Base-by-base conservation (phyloP, 2,329 filamentous ascomycete species). In the Cladosporium sp. region DNA sequence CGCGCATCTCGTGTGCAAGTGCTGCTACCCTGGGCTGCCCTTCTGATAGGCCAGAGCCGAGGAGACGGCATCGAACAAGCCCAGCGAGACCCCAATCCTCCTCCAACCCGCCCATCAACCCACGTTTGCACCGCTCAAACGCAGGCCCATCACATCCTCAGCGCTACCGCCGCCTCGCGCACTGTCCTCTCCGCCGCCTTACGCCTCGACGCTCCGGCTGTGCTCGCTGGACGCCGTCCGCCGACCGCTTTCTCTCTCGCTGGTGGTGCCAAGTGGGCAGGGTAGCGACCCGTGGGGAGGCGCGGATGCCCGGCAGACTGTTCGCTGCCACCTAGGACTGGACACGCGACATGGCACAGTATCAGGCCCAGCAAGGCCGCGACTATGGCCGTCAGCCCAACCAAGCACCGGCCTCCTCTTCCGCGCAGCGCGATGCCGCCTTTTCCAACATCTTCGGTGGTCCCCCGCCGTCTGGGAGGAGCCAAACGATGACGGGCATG, bases 401-500 rank as follows among this genome's bases (percentile, higher is more conserved):
- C 56, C 77, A 80, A 66, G 78, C 75, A 54, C 74, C 76, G 65
- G 68, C 77, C 48, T 73, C 78, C 47, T 73, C 78, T 36, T 73
- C 76, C 54, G 71, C 71, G 64, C 88, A 93, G 72, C 86, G 93
- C 73, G 91, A 99, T 81, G 89, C 89, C 60, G 93, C 92, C 58
- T 99, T 95, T 71, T 89, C 88, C 59, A 92, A 92, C 73, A 97
- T 97, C 67, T 99, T 97, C 68, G 93, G 92, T 61, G 84, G 84
- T 58, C 80, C 88, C 58, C 90, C 89, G 57, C 89, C 89, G 41
- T 83, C 88, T 40, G 92, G 92, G 52, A 86, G 93, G 68, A 95
- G 91, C 52, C 91, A 96, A 66, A 96, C 92, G 20, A 96, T 97
- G 90, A 93, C 85, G 57, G 90, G 88, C 50, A 85, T 89, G 57